Evolutionary conservation across 2,329 filamentous ascomycete species (phyloP).

Genomic region (Pestalotiopsis sp.): DNA sequence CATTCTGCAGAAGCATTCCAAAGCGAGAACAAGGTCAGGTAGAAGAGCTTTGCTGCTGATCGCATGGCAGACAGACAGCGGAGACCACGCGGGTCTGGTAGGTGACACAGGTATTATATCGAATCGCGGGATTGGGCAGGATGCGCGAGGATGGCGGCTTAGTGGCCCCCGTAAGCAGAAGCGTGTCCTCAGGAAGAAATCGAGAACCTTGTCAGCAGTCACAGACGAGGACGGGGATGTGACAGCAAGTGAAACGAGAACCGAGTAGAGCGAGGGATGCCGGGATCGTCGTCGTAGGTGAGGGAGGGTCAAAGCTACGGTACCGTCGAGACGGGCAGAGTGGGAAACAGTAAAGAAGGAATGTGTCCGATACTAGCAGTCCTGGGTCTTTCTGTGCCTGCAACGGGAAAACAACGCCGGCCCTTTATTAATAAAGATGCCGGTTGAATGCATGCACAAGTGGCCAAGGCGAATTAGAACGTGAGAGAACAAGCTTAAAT

Average conservation of each 20-base stretch:
- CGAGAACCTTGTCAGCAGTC: constrained; percentile 1
- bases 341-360: background rate
- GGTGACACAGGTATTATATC: background rate
- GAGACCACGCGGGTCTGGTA: background rate
- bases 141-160: constrained; percentile 1
- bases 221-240: constrained; percentile 6
- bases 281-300: background rate
- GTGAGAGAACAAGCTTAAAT: constrained; percentile 4
- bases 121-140: constrained; percentile 5
- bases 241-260: constrained; percentile 12
- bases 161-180: background rate
- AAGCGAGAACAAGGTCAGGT: constrained; percentile 57
- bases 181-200: background rate
- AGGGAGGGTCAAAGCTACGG: constrained; percentile 7
- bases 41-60: constrained; percentile 56
- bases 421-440: background rate
- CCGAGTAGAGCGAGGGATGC: background rate
- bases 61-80: constrained; percentile 42
- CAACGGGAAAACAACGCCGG: background rate
- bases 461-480: background rate
- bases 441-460: constrained; percentile 6
- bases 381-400: background rate
- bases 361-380: background rate
- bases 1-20: constrained; percentile 53
- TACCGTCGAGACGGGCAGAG: background rate